Conservation (phyloP, 2,329 filamentous ascomycete species). For the Moelleriella libera region DNA sequence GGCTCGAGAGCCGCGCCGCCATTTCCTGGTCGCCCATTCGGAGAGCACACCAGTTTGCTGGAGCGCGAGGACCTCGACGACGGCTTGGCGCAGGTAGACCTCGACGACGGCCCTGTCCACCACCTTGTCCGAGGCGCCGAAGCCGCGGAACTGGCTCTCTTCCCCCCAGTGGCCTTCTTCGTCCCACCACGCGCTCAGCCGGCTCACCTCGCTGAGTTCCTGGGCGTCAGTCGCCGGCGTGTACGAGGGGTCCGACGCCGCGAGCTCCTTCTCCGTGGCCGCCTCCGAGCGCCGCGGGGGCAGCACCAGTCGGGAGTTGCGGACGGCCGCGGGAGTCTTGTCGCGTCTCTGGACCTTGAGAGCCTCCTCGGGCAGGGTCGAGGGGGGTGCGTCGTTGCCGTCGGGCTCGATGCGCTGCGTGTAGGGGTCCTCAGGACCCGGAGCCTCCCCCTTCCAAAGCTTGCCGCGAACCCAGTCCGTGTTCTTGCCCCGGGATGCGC, state of each 20-base stretch:
- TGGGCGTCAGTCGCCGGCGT: constrained; percentile 29
- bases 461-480: constrained; percentile 23
- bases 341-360: constrained; percentile 8
- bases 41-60: constrained; percentile 15
- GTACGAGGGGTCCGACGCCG: constrained; percentile 23
- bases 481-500: constrained; percentile 15
- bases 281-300: constrained; percentile 20
- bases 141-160: constrained; percentile 29
- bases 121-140: constrained; percentile 24
- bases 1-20: constrained; percentile 15
- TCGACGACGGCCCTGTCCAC: constrained; percentile 30
- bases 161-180: constrained; percentile 34
- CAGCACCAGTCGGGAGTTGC: constrained; percentile 16
- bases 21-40: constrained; percentile 18
- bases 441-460: constrained; percentile 25
- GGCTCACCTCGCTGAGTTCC: constrained; percentile 31
- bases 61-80: constrained; percentile 36
- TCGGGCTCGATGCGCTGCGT: constrained; percentile 16
- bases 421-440: constrained; percentile 23
- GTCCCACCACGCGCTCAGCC: constrained; percentile 39
- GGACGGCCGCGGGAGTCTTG: constrained; percentile 12
- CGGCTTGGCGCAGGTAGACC: constrained; percentile 32
- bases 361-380: constrained; percentile 18
- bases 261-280: constrained; percentile 15
- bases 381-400: constrained; percentile 3